Base-by-base conservation (phyloP, 2,329 filamentous ascomycete genomes). In the Cercospora sp. region DNA sequence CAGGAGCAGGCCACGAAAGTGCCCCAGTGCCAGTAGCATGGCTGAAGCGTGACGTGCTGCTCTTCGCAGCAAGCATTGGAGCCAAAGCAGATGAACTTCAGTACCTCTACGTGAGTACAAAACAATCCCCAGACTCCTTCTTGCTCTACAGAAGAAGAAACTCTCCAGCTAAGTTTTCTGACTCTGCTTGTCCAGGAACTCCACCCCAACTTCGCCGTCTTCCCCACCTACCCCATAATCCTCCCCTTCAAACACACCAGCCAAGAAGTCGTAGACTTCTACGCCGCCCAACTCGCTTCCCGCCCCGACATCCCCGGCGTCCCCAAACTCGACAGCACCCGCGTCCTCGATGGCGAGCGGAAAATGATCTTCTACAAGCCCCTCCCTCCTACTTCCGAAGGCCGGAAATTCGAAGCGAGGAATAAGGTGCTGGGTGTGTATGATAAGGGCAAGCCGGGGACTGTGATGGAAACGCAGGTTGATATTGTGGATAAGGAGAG, bases 11-110 rank as follows among this genome's bases (percentile, higher is more conserved):
- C 75, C 93, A 94, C 81, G 87, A 95, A 80, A 96, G 91, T 79
- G 92, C 92, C 67, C 80, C 87, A 59, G 83, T 87, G 76, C 87
- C 90, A 77, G 92, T 96, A 10, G 87, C 90, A 74, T 97, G 93
- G 94, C 81, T 92, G 23, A 70, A 72, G 69, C 66, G 68, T 72
- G 94, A 97, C 84, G 88, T 90, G 39, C 85, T 97, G 69, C 89
- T 98, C 69, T 97, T 97, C 80, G 93, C 94, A 74, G 90, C 91
- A 80, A 94, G 90, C 82, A 94, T 97, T 79, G 94, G 94, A 66
- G 89, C 86, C 77, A 94, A 88, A 12, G 86, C 86, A n/a, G 89
- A 96, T 74, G 94, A 97, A 84, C 87, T 97, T 76, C 93, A 97
- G 78, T 96, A 94, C 78, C 89, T 97, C 81, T 97, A 93, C 76